Conservation (phyloP, 75 land plant genomes). For the Pinus taeda region DNA sequence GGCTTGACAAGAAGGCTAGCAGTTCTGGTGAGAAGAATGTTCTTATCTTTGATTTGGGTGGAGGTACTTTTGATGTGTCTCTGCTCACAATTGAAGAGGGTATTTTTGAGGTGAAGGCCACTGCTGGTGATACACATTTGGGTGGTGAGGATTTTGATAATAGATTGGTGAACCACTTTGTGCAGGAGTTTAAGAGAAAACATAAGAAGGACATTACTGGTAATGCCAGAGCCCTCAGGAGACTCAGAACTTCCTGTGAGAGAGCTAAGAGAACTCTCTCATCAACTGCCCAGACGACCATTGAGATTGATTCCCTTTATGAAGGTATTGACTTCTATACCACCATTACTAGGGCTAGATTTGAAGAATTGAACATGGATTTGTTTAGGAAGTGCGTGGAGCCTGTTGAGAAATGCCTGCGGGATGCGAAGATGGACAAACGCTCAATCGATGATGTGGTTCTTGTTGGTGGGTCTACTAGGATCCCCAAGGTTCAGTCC, state of each 20-base stretch:
- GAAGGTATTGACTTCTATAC: conserved; percentile 36
- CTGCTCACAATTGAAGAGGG: conserved; percentile 76
- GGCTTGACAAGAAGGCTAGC: conserved; percentile 73
- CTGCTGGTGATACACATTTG: conserved; percentile 72
- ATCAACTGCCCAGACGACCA: conserved; percentile 41
- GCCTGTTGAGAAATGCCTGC: conserved; percentile 47
- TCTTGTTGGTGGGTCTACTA: conserved; percentile 36
- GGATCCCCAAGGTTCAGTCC: conserved; percentile 36
- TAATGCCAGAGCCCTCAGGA: conserved; percentile 32
- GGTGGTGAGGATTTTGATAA: conserved; percentile 26
- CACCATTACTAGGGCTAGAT: conserved; percentile 33
- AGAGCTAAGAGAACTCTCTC: conserved; percentile 46
- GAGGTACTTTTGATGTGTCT: conserved; percentile 81
- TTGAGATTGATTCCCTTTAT: conserved; percentile 40
- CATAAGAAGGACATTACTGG: conserved; percentile 39
- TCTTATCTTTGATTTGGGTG: conserved; percentile 63
- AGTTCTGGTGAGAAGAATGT: conserved; percentile 70
- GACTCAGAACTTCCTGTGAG: conserved; percentile 42
- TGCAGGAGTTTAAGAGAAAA: conserved; percentile 29
- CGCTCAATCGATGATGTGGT: conserved; percentile 24
- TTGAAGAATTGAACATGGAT: conserved; percentile 50
- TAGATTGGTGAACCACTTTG: conserved; percentile 24
- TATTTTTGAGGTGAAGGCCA: conserved; percentile 72
- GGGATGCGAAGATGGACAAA: conserved; percentile 42
- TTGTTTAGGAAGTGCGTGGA: conserved; percentile 54